Conservation (phyloP, 345 rosid genomes). For the Eucalyptus cladocalyx region DNA sequence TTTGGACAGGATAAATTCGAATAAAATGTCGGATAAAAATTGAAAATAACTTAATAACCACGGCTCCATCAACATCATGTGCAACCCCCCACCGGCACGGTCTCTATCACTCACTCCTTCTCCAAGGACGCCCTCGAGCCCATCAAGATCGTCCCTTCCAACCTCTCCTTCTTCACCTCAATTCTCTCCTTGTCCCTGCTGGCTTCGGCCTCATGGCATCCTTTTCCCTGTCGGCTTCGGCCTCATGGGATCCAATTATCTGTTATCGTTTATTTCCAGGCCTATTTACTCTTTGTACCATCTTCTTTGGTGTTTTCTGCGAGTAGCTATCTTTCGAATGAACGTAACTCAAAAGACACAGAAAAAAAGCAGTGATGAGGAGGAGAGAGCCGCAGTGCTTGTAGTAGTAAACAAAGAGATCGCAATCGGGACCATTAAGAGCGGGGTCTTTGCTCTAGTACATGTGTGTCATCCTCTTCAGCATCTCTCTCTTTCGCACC, state of each 20-base stretch:
- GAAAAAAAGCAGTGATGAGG: background rate
- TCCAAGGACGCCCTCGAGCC: background rate
- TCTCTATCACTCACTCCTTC: no score
- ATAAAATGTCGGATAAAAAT: no score
- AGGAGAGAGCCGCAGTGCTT: background rate
- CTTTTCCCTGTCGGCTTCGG: background rate
- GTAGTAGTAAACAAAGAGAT: no score
- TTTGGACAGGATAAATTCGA: rapidly evolving
- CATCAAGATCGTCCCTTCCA: background rate
- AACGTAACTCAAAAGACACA: no score
- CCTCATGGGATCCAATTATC: background rate
- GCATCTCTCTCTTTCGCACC: background rate
- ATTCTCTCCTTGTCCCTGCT: background rate
- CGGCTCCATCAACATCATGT: no score
- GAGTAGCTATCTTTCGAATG: background rate
- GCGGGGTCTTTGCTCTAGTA: no score
- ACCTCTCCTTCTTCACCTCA: background rate
- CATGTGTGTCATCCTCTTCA: background rate
- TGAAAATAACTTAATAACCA: no score
- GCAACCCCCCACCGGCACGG: no score
- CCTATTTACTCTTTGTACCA: background rate
- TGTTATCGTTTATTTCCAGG: background rate
- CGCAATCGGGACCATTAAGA: no score
- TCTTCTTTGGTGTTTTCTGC: background rate
- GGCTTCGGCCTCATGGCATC: no score